A percentile compares a stretch with the other conserved stretches of the same genome.
These are phyloP conservation scores for Lyophyllum semitale DNA, from an alignment of 768 basidiomycete genomes.

Conservation along the genomic window DNA sequence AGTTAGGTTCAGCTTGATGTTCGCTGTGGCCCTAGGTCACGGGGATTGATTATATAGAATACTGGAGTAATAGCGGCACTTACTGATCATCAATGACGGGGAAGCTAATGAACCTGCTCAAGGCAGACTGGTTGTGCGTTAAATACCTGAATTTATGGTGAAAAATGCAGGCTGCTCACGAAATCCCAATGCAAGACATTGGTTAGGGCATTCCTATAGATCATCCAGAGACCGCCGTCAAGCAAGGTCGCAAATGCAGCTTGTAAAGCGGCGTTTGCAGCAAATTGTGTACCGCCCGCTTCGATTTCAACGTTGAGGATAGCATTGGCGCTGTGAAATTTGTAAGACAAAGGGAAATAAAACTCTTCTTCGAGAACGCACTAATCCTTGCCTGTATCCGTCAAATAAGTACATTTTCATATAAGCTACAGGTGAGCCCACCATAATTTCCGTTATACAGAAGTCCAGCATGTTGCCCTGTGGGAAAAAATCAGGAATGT, in stretches of 20 bases:
- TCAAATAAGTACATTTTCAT: neutral
- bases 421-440: conserved; percentile 9
- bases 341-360: neutral
- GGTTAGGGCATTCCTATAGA: conserved; percentile 58
- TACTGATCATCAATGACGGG: conserved; percentile 33
- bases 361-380: conserved; percentile 19
- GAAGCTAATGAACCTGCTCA: conserved; percentile 18
- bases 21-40: conserved; percentile 49
- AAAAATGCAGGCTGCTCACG: conserved; percentile 31
- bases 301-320: conserved; percentile 62
- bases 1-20: conserved; percentile 58
- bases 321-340: conserved; percentile 49
- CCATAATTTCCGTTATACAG: conserved; percentile 76
- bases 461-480: conserved; percentile 64
- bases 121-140: conserved; percentile 7
- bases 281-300: conserved; percentile 59
- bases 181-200: conserved; percentile 71
- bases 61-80: conserved; percentile 19
- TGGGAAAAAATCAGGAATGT: neutral
- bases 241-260: conserved; percentile 57
- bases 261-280: conserved; percentile 42
- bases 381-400: conserved; percentile 35
- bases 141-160: neutral
- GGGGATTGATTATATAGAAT: too few relatives aligned
- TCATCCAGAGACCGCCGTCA: conserved; percentile 70